Percentiles rank a stretch among this genome's conserved stretches.
Evolutionary conservation across 805 yeast species (phyloP).

Genomic region (Saccharomycopsis oosterbeekiorum): DNA sequence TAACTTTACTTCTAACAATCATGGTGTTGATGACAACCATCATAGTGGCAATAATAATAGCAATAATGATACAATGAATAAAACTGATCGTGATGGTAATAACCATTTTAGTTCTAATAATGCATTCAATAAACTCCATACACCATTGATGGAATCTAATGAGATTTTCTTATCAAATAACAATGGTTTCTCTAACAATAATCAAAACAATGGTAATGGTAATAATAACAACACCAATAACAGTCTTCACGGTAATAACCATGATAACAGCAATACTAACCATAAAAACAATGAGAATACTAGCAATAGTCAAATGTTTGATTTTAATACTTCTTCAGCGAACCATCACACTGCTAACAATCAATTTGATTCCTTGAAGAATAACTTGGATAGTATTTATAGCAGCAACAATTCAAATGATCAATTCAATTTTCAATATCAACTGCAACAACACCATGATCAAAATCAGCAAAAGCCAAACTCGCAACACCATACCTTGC

Average conservation of each 20-base stretch:
- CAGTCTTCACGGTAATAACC: constrained; percentile 10
- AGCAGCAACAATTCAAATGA: neutral
- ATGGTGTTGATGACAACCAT: neutral
- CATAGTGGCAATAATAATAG: neutral
- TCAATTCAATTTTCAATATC: constrained; percentile 1
- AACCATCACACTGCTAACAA: neutral
- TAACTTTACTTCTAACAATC: neutral
- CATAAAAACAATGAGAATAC: constrained; percentile 17
- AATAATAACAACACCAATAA: neutral
- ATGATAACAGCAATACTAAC: constrained; percentile 20
- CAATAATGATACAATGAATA: neutral
- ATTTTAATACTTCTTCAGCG: neutral
- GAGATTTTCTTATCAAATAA: constrained; percentile 16
- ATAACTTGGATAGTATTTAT: neutral
- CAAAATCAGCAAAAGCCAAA: constrained; percentile 22
- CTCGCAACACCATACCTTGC: neutral
- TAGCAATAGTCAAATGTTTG: constrained; percentile 20
- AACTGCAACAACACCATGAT: constrained; percentile 20
- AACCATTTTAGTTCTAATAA: neutral
- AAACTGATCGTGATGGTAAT: neutral
- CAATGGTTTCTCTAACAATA: neutral
- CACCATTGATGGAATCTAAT: constrained; percentile 3
- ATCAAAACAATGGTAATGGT: constrained; percentile 25
- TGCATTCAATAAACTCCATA: neutral
- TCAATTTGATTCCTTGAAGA: neutral